These are phyloP conservation scores for Xylariaceae sp. DNA, from an alignment of 2,329 filamentous ascomycete species.

Conservation along the genomic window DNA sequence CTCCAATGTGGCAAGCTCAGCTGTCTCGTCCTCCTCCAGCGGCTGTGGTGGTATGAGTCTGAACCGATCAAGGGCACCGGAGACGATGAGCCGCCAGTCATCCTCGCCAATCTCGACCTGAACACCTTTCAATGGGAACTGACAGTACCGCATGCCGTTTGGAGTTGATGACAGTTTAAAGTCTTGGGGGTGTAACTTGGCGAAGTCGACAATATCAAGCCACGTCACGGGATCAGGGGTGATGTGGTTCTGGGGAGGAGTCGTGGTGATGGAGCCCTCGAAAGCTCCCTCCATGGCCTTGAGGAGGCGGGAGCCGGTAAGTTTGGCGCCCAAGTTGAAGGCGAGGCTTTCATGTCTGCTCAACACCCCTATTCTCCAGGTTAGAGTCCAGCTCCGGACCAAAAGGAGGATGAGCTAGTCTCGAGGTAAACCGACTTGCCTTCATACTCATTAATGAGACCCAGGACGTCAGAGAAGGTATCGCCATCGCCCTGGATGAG, in stretches of 20 bases:
- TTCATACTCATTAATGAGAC: slow-evolving; percentile 80
- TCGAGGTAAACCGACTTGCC: slow-evolving; percentile 45
- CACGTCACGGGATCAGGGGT: slow-evolving; percentile 69
- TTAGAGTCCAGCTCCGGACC: slow-evolving; percentile 20
- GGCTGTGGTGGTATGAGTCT: slow-evolving; percentile 77
- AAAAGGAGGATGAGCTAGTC: not conserved
- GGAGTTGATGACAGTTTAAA: slow-evolving; percentile 74
- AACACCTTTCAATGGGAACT: slow-evolving; percentile 81
- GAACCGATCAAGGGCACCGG: slow-evolving; percentile 78
- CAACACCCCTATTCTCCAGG: slow-evolving; percentile 65
- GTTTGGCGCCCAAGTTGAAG: slow-evolving; percentile 81
- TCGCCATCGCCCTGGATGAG: slow-evolving; percentile 65
- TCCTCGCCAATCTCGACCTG: slow-evolving; percentile 87
- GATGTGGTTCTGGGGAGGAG: slow-evolving; percentile 61
- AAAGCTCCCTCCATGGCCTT: slow-evolving; percentile 88
- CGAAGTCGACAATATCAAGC: slow-evolving; percentile 86
- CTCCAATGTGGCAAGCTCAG: slow-evolving; percentile 82
- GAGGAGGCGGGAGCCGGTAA: slow-evolving; percentile 81
- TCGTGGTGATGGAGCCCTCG: slow-evolving; percentile 73
- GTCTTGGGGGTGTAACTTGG: slow-evolving; percentile 78
- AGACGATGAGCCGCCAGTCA: slow-evolving; percentile 84
- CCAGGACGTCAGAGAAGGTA: slow-evolving; percentile 74
- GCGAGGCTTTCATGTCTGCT: slow-evolving; percentile 87
- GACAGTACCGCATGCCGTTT: slow-evolving; percentile 75
- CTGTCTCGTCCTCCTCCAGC: slow-evolving; percentile 84